Conservation (phyloP, 768 basidiomycete species). For the Leccinum incarnatum region DNA sequence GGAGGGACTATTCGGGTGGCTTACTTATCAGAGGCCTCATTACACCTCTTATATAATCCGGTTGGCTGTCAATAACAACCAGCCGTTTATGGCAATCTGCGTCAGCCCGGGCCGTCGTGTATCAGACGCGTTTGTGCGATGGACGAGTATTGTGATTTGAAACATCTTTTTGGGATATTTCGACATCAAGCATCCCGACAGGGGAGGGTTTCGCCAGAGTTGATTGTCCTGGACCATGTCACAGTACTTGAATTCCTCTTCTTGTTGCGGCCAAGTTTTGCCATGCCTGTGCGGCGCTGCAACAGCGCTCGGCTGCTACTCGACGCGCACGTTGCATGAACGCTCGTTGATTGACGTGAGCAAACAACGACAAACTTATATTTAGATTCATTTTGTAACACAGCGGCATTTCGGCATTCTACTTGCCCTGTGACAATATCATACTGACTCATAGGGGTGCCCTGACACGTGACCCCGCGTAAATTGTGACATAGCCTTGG, state of each 20-base stretch:
- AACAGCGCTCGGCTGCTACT: background rate
- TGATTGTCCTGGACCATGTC: background rate
- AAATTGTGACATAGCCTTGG: background rate
- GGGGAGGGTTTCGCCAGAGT: background rate
- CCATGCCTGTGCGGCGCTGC: background rate
- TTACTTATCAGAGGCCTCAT: slow-evolving; percentile 7
- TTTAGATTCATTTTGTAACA: background rate
- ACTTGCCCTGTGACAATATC: no score
- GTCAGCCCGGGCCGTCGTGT: background rate
- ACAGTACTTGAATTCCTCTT: background rate
- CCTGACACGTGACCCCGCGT: background rate
- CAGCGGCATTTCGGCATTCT: slow-evolving; percentile 3
- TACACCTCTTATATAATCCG: slow-evolving; percentile 17
- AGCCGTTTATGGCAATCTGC: background rate
- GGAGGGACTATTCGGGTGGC: slow-evolving; percentile 4
- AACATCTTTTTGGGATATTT: background rate
- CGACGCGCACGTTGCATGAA: background rate
- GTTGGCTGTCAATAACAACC: background rate
- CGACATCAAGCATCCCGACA: no score
- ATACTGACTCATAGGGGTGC: background rate
- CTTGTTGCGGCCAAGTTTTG: background rate
- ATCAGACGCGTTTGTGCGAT: background rate
- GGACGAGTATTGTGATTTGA: slow-evolving; percentile 9
- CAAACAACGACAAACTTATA: slow-evolving; percentile 1
- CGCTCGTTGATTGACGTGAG: background rate